Evolutionary conservation across 495 filamentous ascomycete species (phyloP).

Genomic region (Aspergillus ostianus): DNA sequence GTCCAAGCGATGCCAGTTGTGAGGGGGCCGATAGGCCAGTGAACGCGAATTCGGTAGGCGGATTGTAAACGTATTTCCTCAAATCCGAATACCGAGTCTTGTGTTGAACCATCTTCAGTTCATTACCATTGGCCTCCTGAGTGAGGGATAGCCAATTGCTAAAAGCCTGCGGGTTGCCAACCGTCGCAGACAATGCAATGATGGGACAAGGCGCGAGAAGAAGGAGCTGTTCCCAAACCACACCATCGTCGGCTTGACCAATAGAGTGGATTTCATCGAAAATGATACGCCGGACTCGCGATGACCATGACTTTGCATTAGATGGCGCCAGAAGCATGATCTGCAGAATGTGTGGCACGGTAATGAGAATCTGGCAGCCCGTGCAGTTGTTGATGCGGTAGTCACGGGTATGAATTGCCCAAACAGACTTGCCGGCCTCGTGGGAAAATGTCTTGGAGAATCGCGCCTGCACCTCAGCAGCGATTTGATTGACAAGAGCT

Average conservation of each 20-base stretch:
- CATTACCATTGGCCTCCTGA: constrained; percentile 53
- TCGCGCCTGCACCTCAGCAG: constrained; percentile 66
- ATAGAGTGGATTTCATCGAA: constrained; percentile 86
- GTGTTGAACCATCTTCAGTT: constrained; percentile 66
- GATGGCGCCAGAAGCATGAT: constrained; percentile 71
- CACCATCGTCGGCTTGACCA: constrained; percentile 71
- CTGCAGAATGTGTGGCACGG: constrained; percentile 74
- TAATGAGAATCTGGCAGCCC: constrained; percentile 72
- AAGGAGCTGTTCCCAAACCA: constrained; percentile 79
- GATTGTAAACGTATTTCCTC: constrained; percentile 63
- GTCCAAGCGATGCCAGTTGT: constrained; percentile 42
- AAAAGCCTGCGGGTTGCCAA: constrained; percentile 73
- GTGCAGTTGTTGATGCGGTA: constrained; percentile 67
- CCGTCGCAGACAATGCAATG: constrained; percentile 76
- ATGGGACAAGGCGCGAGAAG: constrained; percentile 74
- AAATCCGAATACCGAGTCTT: constrained; percentile 69
- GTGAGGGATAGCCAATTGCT: constrained; percentile 61
- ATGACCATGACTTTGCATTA: constrained; percentile 67
- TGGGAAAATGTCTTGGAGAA: constrained; percentile 62
- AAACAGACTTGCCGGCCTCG: constrained; percentile 61
- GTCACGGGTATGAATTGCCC: constrained; percentile 78
- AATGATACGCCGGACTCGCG: constrained; percentile 67
- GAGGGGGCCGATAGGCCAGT: constrained; percentile 46
- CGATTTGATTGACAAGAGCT: constrained; percentile 80
- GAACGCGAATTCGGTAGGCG: constrained; percentile 54